Percentiles rank a stretch among this genome's conserved stretches.
Evolutionary conservation across 305 asterid genomes (phyloP).

Genomic region (Fraxinus angustifolia): DNA sequence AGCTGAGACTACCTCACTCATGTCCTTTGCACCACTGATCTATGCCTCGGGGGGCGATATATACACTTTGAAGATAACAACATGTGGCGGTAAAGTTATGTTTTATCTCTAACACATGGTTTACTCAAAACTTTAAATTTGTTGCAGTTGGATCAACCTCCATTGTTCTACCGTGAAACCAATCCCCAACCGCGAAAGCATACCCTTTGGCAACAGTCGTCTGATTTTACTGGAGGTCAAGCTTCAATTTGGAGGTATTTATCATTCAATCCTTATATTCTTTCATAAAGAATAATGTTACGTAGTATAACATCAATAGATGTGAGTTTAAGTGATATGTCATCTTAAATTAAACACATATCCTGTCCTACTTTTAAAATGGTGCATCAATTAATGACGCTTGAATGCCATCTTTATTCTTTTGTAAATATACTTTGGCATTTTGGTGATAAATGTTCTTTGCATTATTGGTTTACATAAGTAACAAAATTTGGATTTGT

Average conservation of each 20-base stretch:
- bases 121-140: neutral
- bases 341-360: neutral
- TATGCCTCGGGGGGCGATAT: neutral
- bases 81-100: no score
- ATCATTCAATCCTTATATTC: neutral
- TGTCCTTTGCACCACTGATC: no score
- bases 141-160: conserved; percentile 34
- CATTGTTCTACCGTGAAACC: conserved; percentile 28
- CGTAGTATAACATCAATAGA: neutral
- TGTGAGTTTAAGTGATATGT: neutral
- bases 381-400: neutral
- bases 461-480: neutral
- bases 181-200: conserved; percentile 44
- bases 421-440: neutral
- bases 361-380: neutral
- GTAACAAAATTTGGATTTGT: neutral
- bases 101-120: no score
- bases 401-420: neutral
- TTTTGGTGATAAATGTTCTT: neutral
- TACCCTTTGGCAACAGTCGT: conserved; percentile 31
- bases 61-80: neutral
- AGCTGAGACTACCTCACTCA: no score
- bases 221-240: conserved; percentile 40
- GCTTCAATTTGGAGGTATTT: conserved; percentile 25
- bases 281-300: neutral